Base-by-base conservation (phyloP, 2,329 filamentous ascomycete species). In the Chrysosporium queenslandicum region DNA sequence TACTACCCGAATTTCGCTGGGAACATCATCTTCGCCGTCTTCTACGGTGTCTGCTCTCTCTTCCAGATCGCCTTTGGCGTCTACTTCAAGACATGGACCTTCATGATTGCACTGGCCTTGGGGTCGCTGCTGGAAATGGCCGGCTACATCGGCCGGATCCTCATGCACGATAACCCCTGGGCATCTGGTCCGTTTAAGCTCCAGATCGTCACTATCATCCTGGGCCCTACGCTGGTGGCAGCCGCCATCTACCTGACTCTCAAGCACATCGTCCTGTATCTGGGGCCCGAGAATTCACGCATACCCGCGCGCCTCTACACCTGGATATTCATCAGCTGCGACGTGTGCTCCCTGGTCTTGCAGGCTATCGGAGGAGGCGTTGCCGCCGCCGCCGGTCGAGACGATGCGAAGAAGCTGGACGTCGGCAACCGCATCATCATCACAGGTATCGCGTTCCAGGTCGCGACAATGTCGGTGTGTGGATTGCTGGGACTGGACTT, bases 281-380 rank as follows among this genome's bases (percentile, higher is more conserved):
- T 80, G 50, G 79, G 79, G 4, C 63, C 68, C 1, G 63, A 74
- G 46, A 66, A 74, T 55, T 76, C 74, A 20, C 67, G 69, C 23
- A 66, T 78, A 50, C 69, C 68, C 37, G 73, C 76, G 5, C 64
- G 66, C 4, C 67, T 73, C 49, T 81, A 80, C 62, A 80, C 79
- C 9, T 74, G 74, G 63, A 73, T 81, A 55, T 83, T 83, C 65
- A 77, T 82, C 57, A 61, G 68, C n/a, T 79, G 76, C 59, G 80
- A 83, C 57, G 57, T 82, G 39, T 58, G 78, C 50, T 77, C 75
- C n/a, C 72, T 83, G n/a, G 57, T 78, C 11, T 65, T 82, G 3
- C 80, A 83, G 62, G 78, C 77, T 3, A 71, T 71, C 6, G 79
- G 79, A 11, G 79, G 80, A 53, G 79, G 74, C 46, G 68, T 81